Percentiles rank a stretch among this genome's conserved stretches.
Conservation (phyloP, 495 filamentous ascomycete species). For the Saxophila tyrrhenica region DNA sequence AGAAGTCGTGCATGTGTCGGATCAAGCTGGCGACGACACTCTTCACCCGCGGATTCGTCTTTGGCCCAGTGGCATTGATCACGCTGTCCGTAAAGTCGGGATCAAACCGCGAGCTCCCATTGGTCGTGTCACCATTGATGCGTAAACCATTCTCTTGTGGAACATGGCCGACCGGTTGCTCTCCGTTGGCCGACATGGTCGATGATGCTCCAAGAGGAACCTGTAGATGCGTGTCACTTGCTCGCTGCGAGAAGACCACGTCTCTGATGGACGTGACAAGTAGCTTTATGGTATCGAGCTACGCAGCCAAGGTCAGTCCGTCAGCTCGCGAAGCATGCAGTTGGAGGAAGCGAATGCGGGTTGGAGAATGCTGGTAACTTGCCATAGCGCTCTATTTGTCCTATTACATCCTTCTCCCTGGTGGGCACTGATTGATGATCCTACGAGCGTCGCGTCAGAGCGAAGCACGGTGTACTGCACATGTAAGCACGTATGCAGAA, state of each 20-base stretch:
- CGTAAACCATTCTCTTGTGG: background rate
- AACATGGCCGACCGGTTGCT: background rate
- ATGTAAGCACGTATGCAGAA: too few relatives aligned
- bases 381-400: too few relatives aligned
- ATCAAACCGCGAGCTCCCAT: constrained; percentile 26
- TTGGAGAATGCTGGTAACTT: too few relatives aligned
- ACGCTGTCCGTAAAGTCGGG: constrained; percentile 57
- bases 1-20: constrained; percentile 48
- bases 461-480: too few relatives aligned
- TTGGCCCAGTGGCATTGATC: constrained; percentile 58
- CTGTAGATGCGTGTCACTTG: background rate
- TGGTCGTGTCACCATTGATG: background rate
- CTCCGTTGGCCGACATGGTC: background rate
- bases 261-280: constrained; percentile 11
- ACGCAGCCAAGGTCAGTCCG: too few relatives aligned
- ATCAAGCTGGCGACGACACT: constrained; percentile 44
- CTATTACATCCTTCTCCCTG: too few relatives aligned
- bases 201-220: background rate
- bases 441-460: too few relatives aligned
- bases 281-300: too few relatives aligned
- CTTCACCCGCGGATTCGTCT: constrained; percentile 45
- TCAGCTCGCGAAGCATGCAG: too few relatives aligned
- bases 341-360: too few relatives aligned
- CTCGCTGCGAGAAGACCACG: constrained; percentile 7
- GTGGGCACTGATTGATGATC: too few relatives aligned